Percentiles rank a stretch among this genome's conserved stretches.
Evolutionary conservation across 169 alveolate species (phyloP).

Genomic region (Babesia caballi): DNA sequence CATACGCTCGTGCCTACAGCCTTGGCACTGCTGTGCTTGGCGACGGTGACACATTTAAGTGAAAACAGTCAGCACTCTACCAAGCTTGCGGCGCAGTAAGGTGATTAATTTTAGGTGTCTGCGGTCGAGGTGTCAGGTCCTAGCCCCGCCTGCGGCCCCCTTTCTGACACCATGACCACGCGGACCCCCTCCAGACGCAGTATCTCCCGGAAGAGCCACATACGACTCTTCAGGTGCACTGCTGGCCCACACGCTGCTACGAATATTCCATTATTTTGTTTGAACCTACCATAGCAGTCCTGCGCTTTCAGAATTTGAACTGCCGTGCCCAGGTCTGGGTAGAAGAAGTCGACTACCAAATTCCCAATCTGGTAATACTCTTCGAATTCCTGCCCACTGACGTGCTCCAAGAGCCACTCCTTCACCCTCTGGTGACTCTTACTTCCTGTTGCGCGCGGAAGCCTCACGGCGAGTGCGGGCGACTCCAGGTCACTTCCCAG

Average conservation of each 20-base stretch:
- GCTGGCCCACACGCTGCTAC: neutral
- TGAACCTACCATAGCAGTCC: slow-evolving; percentile 42
- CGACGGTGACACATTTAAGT: no score
- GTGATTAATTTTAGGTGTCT: no score
- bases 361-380: slow-evolving; percentile 21
- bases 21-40: no score
- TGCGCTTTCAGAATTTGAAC: slow-evolving; percentile 25
- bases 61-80: no score
- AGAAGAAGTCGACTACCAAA: slow-evolving; percentile 49
- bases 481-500: neutral
- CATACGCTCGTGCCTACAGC: no score
- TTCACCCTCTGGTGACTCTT: slow-evolving; percentile 7
- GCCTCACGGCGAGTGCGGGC: neutral
- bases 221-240: slow-evolving; percentile 35
- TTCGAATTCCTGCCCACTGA: neutral
- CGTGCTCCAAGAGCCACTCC: slow-evolving; percentile 1
- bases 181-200: slow-evolving; percentile 10
- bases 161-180: slow-evolving; percentile 43
- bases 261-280: neutral
- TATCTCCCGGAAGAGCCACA: slow-evolving; percentile 19
- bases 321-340: slow-evolving; percentile 18
- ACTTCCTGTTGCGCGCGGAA: slow-evolving; percentile 2
- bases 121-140: no score
- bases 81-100: no score
- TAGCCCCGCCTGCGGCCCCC: neutral